Base-by-base conservation (phyloP, 2,329 filamentous ascomycete genomes). In the Parafenestella ontariensis region DNA sequence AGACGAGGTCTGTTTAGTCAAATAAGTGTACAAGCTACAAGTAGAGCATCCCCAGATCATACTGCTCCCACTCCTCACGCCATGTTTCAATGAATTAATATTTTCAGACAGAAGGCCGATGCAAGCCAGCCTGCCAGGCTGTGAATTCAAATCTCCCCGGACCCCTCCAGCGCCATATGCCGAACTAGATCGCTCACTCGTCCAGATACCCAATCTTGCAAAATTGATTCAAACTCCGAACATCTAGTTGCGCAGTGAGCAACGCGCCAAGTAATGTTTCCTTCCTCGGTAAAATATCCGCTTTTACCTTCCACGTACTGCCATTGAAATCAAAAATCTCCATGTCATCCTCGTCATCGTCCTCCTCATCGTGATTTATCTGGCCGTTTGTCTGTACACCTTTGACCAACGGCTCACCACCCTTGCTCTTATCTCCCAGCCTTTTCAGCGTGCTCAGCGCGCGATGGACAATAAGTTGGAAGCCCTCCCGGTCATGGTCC, bases 391-490 rank as follows among this genome's bases (percentile, higher is more conserved):
- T 52, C 46, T 64, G 60, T 36, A 60, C 60, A 24, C 66, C 51
- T 51, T 70, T 74, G 11, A 74, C 71, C 26, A 74, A 33, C 15
- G 61, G 40, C 23, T 77, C 73, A 39, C 71, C 61, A 42, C 70
- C 75, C 54, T 72, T 74, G 3, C 64, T 76, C 66, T 79, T 80
- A 54, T 81, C 79, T 3, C 77, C 78, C 31, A 82, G 58, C 7
- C 79, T 71, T 58, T 77, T 77, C 49, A 82, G 70, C 73, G 81
- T 82, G 11, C 72, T 75, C 5, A 82, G 58, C 8, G 79, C 79
- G 5, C 80, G 77, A 52, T 79, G 76, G 0, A 79, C 76, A 36
- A 78, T 76, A 33, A 74, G 70, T 11, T 74, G 73, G 48, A 74
- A 77, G 26, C 72, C 75, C 50, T 71, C 68, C 9, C 66, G 61